Conservation (phyloP, 805 yeast genomes). For the Saturnispora serradocipensis region DNA sequence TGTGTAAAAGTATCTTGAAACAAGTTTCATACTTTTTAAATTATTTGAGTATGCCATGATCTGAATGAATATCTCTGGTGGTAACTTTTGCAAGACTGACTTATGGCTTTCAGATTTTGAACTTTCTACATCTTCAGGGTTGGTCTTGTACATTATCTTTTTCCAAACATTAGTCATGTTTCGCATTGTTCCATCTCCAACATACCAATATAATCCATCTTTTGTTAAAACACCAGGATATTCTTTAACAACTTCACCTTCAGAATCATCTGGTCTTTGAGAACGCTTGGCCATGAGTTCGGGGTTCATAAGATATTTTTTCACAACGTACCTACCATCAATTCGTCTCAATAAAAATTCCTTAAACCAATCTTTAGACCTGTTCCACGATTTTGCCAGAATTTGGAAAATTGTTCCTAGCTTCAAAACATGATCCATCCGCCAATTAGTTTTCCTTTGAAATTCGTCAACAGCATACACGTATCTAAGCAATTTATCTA, state of each 20-base stretch:
- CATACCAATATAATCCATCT: slow-evolving; percentile 2
- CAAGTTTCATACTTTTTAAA: slow-evolving; percentile 3
- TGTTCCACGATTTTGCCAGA: background rate
- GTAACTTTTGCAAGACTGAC: slow-evolving; percentile 6
- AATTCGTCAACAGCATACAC: slow-evolving; percentile 7
- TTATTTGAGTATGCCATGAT: slow-evolving; percentile 11
- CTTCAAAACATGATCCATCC: slow-evolving; percentile 1
- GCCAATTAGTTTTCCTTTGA: slow-evolving; percentile 1
- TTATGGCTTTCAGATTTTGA: background rate
- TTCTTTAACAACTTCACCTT: background rate
- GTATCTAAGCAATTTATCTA: slow-evolving; percentile 6
- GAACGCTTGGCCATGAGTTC: background rate
- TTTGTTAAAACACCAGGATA: background rate
- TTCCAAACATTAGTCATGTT: background rate
- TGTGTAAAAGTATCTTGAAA: slow-evolving; percentile 7
- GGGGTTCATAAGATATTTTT: background rate
- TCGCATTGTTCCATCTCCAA: background rate
- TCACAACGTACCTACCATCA: slow-evolving; percentile 6
- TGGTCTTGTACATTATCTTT: background rate
- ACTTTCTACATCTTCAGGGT: background rate
- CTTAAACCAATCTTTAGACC: too few species aligned
- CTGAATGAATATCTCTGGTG: slow-evolving; percentile 12
- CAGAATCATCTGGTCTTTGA: background rate
- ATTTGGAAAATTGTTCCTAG: slow-evolving; percentile 3
- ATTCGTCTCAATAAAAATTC: background rate